phyloP scores from a whole-genome alignment of 768 basidiomycete genomes.

The Suillus cothurnatus region DNA sequence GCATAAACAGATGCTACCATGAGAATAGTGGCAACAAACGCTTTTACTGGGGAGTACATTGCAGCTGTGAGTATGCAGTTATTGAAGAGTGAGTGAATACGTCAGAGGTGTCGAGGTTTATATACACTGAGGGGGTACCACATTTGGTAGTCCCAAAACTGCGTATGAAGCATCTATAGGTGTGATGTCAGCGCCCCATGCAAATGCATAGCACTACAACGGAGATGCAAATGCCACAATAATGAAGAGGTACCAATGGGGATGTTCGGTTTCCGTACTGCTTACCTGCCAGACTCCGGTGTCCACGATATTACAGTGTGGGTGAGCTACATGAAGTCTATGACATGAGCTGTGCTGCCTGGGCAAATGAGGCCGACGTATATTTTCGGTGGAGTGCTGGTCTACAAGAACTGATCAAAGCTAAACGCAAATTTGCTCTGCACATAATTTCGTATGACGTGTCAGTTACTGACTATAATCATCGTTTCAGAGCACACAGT shows the following conservation, averaged over 20 bases:
- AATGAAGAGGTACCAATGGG: neutral
- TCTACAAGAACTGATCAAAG: neutral
- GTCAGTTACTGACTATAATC: neutral
- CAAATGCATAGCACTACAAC: neutral
- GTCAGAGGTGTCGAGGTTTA: neutral
- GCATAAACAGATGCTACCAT: slow-evolving; percentile 3
- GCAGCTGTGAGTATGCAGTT: neutral
- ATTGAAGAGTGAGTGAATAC: neutral
- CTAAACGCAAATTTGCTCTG: neutral
- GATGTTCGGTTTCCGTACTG: too few relatives aligned
- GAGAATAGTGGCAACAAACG: neutral
- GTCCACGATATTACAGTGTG: neutral
- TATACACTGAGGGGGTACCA: neutral
- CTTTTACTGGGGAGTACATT: slow-evolving; percentile 1
- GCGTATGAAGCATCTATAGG: neutral
- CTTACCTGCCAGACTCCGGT: neutral
- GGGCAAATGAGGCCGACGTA: neutral
- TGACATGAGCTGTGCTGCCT: neutral
- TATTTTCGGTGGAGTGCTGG: neutral
- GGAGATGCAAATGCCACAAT: neutral
- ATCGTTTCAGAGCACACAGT: neutral
- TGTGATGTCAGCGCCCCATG: neutral
- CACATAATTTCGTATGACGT: neutral
- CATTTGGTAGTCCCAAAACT: neutral
- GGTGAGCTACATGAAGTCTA: neutral